Percentiles rank a stretch among this genome's conserved stretches.
phyloP scores from a whole-genome alignment of 2,329 filamentous ascomycete species.

The Fusarium dlaminii region DNA sequence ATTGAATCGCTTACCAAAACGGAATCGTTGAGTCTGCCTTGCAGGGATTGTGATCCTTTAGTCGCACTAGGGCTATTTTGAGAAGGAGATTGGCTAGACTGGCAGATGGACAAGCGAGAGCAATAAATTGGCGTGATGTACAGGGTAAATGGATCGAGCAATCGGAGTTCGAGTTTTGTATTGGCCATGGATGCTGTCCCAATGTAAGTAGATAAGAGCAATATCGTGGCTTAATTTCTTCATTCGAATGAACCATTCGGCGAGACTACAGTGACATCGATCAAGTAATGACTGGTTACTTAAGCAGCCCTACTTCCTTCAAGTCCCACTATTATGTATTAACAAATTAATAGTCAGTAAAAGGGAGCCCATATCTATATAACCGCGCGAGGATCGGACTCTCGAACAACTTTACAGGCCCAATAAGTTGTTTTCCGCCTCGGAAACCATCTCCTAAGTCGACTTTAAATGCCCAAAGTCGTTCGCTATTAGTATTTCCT shows the following conservation, averaged over 20 bases:
- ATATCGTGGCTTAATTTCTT: too few species aligned
- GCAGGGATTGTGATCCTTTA: not conserved
- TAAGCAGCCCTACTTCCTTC: not conserved
- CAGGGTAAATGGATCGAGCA: not conserved
- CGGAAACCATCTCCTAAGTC: too few species aligned
- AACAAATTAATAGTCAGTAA: not conserved
- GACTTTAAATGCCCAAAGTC: too few species aligned
- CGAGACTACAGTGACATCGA: not conserved
- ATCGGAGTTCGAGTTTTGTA: fast-evolving
- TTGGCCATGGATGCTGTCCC: not conserved
- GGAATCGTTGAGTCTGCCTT: not conserved
- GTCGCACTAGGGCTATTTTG: fast-evolving
- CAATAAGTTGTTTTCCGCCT: too few species aligned
- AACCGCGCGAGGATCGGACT: too few species aligned
- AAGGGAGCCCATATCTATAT: too few species aligned
- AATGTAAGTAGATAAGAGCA: too few species aligned
- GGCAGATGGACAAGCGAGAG: not conserved
- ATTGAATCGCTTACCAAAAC: not conserved
- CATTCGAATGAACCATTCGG: not conserved
- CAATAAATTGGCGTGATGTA: not conserved
- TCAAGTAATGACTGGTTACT: not conserved
- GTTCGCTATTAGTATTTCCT: too few species aligned
- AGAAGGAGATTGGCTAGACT: not conserved
- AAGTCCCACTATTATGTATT: not conserved
- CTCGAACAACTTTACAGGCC: too few species aligned